Base-by-base conservation (phyloP, 495 filamentous ascomycete genomes). In the Penicillium longicatenatum region DNA sequence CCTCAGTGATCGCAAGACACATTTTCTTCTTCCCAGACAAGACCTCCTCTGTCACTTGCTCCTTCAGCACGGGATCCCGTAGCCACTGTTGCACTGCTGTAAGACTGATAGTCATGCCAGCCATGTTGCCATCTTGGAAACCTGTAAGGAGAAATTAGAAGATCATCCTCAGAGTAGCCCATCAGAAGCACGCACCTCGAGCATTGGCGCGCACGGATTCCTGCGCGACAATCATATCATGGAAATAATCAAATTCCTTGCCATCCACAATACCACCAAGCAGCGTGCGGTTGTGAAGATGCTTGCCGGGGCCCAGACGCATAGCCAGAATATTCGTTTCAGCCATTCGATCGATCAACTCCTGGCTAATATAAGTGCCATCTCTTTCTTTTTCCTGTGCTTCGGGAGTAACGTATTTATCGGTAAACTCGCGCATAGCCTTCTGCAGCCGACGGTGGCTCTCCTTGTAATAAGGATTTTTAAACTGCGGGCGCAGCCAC, bases 181-280 rank as follows among this genome's bases (percentile, higher is more conserved):
- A 29, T 6, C 16, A 48, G 14, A 12, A 43, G 20, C 33, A 58
- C 65, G 4, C 20, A 68, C 87, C 89, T 61, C 90, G 76, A 41
- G 86, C 86, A 67, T 86, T 89, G 20, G 82, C 71, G 57, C 90
- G 83, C 11, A 82, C 81, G 62, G 87, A 70, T 71, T 96, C 91
- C 74, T 96, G 91, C 24, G 79, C 73, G 14, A 88, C 76, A 59
- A 94, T 84, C 67, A 94, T 68, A 70, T 93, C 90, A 73, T 93
- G 90, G 70, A 96, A 88, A 71, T 92, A 92, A 70, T 96, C 90
- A 64, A 90, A 94, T 59, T 94, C 89, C 75, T 91, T 83, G 29
- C 88, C 88, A 60, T 88, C 80, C 37, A 92, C 81, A 29, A 81
- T 85, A 50, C 90, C 90, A 46, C 83, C 83, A 24, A 93, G 75